Evolutionary conservation across 2,329 filamentous ascomycete species (phyloP), one percentile per base, ranked within the genome.

Genomic region (Fusarium mundagurra): DNA sequence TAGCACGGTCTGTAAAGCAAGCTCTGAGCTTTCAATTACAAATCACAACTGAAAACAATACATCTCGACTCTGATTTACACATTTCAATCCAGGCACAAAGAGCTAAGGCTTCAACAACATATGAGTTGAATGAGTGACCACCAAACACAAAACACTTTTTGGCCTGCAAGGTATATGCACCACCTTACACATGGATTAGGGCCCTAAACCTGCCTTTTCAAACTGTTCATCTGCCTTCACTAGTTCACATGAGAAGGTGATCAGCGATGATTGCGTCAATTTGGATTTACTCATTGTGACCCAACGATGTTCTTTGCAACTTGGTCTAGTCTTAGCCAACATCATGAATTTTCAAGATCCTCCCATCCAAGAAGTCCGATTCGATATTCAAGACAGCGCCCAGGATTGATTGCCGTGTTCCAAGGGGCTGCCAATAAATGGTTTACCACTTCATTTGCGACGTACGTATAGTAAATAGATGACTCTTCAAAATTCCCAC

Each of bases 1-100:
- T 0, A 41, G n/a, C 14, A 24, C 12, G 16, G 13, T 45, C 6
- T 27, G 24, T 18, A 11, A 0, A 27, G 9, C n/a, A n/a, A n/a
- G n/a, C n/a, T n/a, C n/a, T n/a, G n/a, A 29, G 13, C 27, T 47
- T 9, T 29, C 27, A 22, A 14, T 20, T 18, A 22, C 24, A 16
- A 8, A 8, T 16, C 2, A 29, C 17, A 45, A 18, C n/a, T 45
- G 17, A n/a, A 45, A 24, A 6, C 6, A 27, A 4, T 11, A 4
- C n/a, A 27, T 36, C 16, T 36, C 16, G 34, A 36, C 9, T 20
- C 22, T 0, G 0, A 22, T 29, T 22, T 10, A 29, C 8, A 22
- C 13, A 47, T 47, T 47, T 10, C 22, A 13, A 14, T 22, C 13
- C 18, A 22, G 44, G 13, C 44, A 10, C 1, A 17, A 36, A 27